These are phyloP conservation scores for Geotrichum phurueaensis DNA, from an alignment of 1,139 yeast genomes.

Conservation along the genomic window DNA sequence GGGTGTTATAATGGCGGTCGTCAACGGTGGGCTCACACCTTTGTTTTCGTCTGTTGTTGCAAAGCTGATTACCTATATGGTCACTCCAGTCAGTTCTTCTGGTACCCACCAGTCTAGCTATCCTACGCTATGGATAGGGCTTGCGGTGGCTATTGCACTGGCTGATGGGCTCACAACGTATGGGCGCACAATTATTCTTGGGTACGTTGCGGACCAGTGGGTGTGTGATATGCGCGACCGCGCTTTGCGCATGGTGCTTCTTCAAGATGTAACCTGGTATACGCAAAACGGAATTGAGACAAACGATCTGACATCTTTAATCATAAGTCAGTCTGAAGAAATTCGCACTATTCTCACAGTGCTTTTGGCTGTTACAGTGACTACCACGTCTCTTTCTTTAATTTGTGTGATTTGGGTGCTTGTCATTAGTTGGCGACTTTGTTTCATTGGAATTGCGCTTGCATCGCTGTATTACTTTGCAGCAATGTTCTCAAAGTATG, in stretches of 20 bases:
- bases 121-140: conserved; percentile 59
- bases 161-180: conserved; percentile 57
- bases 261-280: conserved; percentile 56
- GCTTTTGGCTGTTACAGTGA: conserved; percentile 50
- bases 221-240: conserved; percentile 48
- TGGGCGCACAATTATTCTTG: conserved; percentile 46
- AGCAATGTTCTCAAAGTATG: conserved; percentile 47
- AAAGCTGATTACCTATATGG: conserved; percentile 40
- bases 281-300: conserved; percentile 37
- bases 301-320: conserved; percentile 56
- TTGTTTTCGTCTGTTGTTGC: conserved; percentile 75
- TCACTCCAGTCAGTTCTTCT: conserved; percentile 30
- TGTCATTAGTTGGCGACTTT: conserved; percentile 76
- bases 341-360: conserved; percentile 58
- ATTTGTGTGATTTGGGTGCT: conserved; percentile 75
- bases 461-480: conserved; percentile 54
- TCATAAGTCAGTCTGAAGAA: conserved; percentile 79
- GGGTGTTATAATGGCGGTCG: conserved; percentile 51
- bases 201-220: conserved; percentile 65
- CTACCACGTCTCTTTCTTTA: conserved; percentile 48
- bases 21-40: conserved; percentile 65
- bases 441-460: conserved; percentile 72
- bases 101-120: conserved; percentile 27
- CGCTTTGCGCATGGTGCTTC: conserved; percentile 46
- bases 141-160: conserved; percentile 54